Evolutionary conservation across 169 alveolate genomes (phyloP).

Genomic region (Eimeria sp.): DNA sequence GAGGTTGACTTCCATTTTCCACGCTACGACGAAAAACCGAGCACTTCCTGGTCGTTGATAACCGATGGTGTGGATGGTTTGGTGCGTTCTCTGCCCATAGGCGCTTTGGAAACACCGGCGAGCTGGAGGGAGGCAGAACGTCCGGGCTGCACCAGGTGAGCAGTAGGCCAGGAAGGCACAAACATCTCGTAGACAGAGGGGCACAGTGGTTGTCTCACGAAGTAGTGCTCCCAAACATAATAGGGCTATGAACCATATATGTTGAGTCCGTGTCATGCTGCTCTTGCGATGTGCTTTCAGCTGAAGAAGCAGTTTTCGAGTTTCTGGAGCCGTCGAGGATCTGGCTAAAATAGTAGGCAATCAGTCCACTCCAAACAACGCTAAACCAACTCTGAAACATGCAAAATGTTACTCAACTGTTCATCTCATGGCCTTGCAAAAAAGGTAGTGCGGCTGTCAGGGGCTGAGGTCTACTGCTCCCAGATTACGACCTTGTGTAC

Average conservation of each 20-base stretch:
- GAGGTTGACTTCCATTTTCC: background rate
- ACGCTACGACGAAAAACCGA: background rate
- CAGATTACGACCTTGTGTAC: background rate
- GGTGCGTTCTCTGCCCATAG: background rate
- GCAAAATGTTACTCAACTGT: too few species aligned
- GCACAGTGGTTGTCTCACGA: too few species aligned
- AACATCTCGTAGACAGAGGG: background rate
- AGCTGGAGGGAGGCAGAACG: background rate
- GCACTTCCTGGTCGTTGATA: background rate
- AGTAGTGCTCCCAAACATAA: background rate
- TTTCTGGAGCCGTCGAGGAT: constrained; percentile 36
- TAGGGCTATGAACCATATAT: too few species aligned
- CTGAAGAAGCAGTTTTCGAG: constrained; percentile 48
- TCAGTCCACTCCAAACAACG: background rate
- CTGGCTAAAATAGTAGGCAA: background rate
- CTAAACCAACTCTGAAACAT: too few species aligned
- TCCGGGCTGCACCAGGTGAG: constrained; percentile 47
- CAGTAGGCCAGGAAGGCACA: background rate
- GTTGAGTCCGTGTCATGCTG: too few species aligned
- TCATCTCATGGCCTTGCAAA: too few species aligned
- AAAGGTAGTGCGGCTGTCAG: background rate
- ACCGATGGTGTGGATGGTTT: background rate
- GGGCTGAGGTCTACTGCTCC: background rate
- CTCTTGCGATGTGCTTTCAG: constrained; percentile 11
- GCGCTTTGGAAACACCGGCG: constrained; percentile 38